Conservation (phyloP, 371 early-diverging fungal genomes). For the Capniomyces stellatus region DNA sequence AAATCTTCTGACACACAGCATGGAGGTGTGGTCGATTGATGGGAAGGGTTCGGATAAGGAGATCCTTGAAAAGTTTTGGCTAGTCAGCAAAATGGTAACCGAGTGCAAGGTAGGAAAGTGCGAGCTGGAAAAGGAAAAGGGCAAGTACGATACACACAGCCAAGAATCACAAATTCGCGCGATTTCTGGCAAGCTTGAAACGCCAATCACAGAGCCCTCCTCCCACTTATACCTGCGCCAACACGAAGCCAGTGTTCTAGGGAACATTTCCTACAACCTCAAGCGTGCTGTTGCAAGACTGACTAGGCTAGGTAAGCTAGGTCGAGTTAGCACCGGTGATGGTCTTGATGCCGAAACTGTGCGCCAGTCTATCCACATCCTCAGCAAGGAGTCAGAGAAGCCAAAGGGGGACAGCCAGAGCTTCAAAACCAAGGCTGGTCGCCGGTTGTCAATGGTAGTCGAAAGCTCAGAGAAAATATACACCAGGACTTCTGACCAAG, state of each 20-base stretch:
- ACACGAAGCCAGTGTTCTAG: background rate
- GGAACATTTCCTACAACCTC: conserved; percentile 2
- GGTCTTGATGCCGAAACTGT: background rate
- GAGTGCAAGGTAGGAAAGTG: background rate
- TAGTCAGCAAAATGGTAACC: conserved; percentile 24
- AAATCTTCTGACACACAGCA: conserved; percentile 50
- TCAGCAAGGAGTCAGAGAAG: background rate
- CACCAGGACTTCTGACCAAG: no score
- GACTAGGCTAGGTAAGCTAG: background rate
- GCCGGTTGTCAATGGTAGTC: background rate
- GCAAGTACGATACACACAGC: no score
- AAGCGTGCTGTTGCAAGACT: background rate
- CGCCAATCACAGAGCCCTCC: background rate
- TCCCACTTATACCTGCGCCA: background rate
- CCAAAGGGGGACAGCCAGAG: background rate
- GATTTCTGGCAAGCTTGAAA: background rate
- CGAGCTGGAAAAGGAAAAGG: no score
- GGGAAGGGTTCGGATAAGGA: conserved; percentile 27
- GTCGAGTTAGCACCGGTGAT: background rate
- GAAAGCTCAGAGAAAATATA: background rate
- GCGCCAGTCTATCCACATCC: background rate
- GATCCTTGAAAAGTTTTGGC: conserved; percentile 28
- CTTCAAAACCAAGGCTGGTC: background rate
- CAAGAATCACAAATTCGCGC: no score
- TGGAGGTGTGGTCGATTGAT: conserved; percentile 52